Percentiles rank a stretch among this genome's conserved stretches.
Conservation (phyloP, 345 rosid genomes). For the Arabis hirsuta region DNA sequence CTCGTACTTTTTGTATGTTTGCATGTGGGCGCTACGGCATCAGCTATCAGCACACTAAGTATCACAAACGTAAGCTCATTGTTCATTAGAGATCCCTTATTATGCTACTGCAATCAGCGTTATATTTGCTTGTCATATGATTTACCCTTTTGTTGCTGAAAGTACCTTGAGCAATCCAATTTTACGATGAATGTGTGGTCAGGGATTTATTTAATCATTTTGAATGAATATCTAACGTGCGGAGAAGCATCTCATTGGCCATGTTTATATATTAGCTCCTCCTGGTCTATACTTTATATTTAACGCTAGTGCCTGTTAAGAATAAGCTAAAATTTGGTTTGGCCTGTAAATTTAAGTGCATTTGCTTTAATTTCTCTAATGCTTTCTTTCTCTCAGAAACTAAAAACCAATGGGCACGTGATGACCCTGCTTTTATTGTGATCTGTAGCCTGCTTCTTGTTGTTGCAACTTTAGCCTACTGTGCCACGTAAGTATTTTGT, state of each 20-base stretch:
- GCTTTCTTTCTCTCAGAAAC: conserved; percentile 72
- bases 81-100: conserved; percentile 16
- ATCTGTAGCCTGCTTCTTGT: conserved; percentile 87
- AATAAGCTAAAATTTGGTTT: conserved; percentile 13
- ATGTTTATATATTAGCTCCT: not conserved
- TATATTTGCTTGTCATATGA: conserved; percentile 18
- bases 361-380: conserved; percentile 22
- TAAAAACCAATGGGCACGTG: conserved; percentile 99
- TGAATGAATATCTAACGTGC: not conserved
- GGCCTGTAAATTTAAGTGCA: conserved; percentile 16
- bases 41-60: conserved; percentile 99
- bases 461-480: conserved; percentile 84
- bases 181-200: conserved; percentile 3
- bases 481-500: conserved; percentile 86
- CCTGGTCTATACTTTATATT: not conserved
- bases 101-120: conserved; percentile 29
- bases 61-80: conserved; percentile 91
- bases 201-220: conserved; percentile 5
- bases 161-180: conserved; percentile 9
- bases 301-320: conserved; percentile 6
- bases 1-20: conserved; percentile 46
- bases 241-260: conserved; percentile 3
- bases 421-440: conserved; percentile 98
- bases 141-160: conserved; percentile 23
- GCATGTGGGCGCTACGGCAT: conserved; percentile 56